Base-by-base conservation (phyloP, 2,329 filamentous ascomycete species). In the Tolypocladium tropicale region DNA sequence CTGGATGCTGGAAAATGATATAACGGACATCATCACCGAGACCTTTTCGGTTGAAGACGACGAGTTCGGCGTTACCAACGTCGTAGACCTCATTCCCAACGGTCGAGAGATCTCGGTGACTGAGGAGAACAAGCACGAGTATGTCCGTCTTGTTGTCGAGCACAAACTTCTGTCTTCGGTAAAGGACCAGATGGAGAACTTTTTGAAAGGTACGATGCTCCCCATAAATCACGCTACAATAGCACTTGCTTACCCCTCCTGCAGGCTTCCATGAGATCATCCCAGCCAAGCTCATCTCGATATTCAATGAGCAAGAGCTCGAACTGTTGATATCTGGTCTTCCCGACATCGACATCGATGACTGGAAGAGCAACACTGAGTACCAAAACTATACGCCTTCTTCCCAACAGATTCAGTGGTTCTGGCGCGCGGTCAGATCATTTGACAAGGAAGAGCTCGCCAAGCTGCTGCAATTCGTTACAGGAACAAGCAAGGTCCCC, bases 361-460 rank as follows among this genome's bases (percentile, higher is more conserved):
- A 99, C 74, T 99, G 94, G 94, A 96, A 96, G 82, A 91, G 89
- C 74, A 96, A 96, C 73, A 95, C 93, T 2, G 95, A 99, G 69
- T 97, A 99, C 66, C 93, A 97, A 74, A 97, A 97, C 72, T 99
- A 99, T 76, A 90, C 84, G 5, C 87, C 90, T 34, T 93, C 92
- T 0, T 96, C 94, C 3, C 89, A 90, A 49, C 95, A 99, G 70
- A 96, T 99, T 58, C 92, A 97, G 71, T 99, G 94, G 94, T 99
- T 99, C 83, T 99, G 94, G 94, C 88, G 95, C 66, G 94, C 94
- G 30, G 85, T 99, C 48, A 86, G 94, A 64, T 96, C 92, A 5
- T 99, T 96, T 68, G 95, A 97, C 77, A 97, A 97, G 76, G 95
- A 99, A 76, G 95, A 99, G 75, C 89, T 90, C 58, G 94, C 94